phyloP scores from a whole-genome alignment of 2,329 filamentous ascomycete genomes.

The Plectosphaerella cucumerina region DNA sequence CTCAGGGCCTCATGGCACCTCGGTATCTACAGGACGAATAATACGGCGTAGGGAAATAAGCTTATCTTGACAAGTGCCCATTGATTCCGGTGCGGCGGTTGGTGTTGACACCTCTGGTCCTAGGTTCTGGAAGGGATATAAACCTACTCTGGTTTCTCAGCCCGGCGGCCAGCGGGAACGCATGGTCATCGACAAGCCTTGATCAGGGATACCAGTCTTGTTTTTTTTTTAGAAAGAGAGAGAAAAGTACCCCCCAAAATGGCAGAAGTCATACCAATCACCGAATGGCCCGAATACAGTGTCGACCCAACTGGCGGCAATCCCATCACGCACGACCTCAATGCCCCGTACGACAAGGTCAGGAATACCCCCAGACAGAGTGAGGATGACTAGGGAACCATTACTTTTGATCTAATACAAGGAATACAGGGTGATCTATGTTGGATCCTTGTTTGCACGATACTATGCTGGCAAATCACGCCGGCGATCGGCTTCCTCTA shows the following conservation, averaged over 20 bases:
- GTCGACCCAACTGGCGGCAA: conserved; percentile 35
- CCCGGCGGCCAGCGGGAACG: too few relatives aligned
- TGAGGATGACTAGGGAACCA: too few relatives aligned
- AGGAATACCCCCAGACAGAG: background rate
- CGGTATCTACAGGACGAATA: background rate
- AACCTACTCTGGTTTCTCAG: too few relatives aligned
- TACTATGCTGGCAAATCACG: conserved; percentile 33
- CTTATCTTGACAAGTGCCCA: background rate
- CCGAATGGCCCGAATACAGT: conserved; percentile 38
- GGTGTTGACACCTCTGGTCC: too few relatives aligned
- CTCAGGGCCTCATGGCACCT: background rate
- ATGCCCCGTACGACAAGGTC: conserved; percentile 38
- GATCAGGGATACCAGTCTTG: background rate
- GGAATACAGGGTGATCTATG: conserved; percentile 31
- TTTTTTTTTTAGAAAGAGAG: background rate
- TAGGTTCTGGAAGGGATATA: too few relatives aligned
- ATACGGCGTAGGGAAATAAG: background rate
- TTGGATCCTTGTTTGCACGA: conserved; percentile 34
- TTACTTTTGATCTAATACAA: background rate
- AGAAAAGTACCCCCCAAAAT: background rate
- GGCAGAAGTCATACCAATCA: conserved; percentile 12
- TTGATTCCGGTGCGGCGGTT: too few relatives aligned
- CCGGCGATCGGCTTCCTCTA: conserved; percentile 34
- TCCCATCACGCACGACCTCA: conserved; percentile 37
- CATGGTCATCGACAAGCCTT: too few relatives aligned